phyloP scores from a whole-genome alignment of 176 grass and related monocot genomes.

The Oryza australiensis region DNA sequence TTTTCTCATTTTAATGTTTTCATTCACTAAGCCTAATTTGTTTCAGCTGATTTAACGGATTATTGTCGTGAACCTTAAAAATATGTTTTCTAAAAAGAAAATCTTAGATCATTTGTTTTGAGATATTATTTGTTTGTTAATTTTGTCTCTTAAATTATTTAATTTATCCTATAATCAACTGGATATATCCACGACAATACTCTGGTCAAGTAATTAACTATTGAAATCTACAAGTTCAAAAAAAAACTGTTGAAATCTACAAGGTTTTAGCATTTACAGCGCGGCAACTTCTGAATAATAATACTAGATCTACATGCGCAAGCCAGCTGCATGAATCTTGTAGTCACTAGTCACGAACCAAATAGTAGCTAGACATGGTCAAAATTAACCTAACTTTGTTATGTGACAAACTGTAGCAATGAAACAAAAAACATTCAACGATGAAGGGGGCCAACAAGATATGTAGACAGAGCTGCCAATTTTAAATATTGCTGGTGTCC shows the following conservation, averaged over 20 bases:
- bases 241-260: neutral
- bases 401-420: neutral
- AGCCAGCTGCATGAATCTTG: neutral
- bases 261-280: neutral
- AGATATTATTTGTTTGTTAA: no score
- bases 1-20: no score
- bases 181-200: no score
- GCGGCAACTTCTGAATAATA: neutral
- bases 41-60: no score
- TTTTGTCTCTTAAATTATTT: no score
- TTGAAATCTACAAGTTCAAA: neutral
- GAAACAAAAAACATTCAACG: neutral
- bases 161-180: no score
- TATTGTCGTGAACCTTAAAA: no score
- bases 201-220: neutral
- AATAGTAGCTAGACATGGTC: neutral
- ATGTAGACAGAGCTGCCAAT: slow-evolving; percentile 30
- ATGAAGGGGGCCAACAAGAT: slow-evolving; percentile 18
- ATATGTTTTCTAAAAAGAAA: no score
- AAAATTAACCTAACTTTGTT: neutral
- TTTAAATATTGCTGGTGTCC: slow-evolving; percentile 37
- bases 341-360: neutral
- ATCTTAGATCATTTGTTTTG: no score
- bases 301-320: neutral
- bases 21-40: no score